A percentile compares a stretch with the other conserved stretches of the same genome.
phyloP scores from a whole-genome alignment of 2,329 filamentous ascomycete species.

The Fusarium robinianum region DNA sequence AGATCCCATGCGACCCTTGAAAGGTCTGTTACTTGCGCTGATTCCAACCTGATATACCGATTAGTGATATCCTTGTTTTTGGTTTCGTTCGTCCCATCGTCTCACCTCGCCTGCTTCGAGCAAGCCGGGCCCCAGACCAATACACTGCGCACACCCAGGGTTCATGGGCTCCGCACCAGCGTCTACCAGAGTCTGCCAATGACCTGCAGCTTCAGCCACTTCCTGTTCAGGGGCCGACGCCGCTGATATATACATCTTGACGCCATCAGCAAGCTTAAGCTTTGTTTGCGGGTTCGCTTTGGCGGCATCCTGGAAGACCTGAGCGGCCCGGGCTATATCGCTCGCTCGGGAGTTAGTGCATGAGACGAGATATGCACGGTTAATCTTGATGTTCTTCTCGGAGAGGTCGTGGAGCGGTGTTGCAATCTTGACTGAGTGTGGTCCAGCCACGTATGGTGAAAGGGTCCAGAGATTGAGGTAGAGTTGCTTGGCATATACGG shows the following conservation, averaged over 20 bases:
- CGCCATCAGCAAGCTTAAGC: constrained; percentile 73
- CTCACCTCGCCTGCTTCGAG: constrained; percentile 84
- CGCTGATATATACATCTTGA: constrained; percentile 88
- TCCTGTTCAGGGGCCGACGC: constrained; percentile 79
- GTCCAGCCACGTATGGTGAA: constrained; percentile 82
- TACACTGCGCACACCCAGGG: constrained; percentile 81
- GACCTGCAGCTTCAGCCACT: constrained; percentile 76
- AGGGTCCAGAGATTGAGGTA: constrained; percentile 83
- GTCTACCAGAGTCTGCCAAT: constrained; percentile 82
- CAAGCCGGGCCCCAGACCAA: constrained; percentile 79
- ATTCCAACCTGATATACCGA: too few relatives aligned
- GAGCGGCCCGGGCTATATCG: constrained; percentile 78
- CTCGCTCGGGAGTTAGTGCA: constrained; percentile 87
- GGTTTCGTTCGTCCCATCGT: too few relatives aligned
- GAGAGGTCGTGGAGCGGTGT: constrained; percentile 78
- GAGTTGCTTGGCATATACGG: constrained; percentile 80
- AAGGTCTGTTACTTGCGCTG: constrained; percentile 83
- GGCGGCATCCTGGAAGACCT: constrained; percentile 79
- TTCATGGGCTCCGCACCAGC: constrained; percentile 76
- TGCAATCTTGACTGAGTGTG: constrained; percentile 87
- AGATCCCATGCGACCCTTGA: constrained; percentile 84
- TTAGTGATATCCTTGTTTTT: too few relatives aligned
- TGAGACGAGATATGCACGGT: constrained; percentile 86
- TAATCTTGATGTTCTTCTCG: constrained; percentile 71
- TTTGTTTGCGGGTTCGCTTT: constrained; percentile 64